Conservation (phyloP, 345 rosid genomes). For the Odontarrhena argentea region DNA sequence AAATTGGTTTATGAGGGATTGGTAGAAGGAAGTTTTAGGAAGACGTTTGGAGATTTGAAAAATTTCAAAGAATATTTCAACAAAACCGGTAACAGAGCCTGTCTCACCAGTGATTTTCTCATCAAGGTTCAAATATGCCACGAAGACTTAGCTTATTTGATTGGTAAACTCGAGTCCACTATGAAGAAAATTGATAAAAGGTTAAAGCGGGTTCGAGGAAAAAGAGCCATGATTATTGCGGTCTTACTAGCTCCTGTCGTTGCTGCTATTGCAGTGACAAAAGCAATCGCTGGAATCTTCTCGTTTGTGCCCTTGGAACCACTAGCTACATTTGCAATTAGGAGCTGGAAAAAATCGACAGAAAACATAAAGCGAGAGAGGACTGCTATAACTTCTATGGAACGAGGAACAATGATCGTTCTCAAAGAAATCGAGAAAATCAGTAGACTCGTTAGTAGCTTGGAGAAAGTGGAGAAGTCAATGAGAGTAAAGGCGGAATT, state of each 20-base stretch:
- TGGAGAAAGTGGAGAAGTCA: constrained; percentile 25
- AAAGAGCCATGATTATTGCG: neutral
- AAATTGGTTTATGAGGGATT: neutral
- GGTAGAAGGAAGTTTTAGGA: constrained; percentile 22
- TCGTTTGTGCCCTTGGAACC: neutral
- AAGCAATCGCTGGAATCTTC: neutral
- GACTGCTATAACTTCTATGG: constrained; percentile 28
- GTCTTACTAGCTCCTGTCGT: constrained; percentile 3
- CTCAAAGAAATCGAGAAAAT: constrained; percentile 16
- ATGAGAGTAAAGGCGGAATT: neutral
- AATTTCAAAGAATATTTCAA: constrained; percentile 3
- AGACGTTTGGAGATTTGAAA: neutral
- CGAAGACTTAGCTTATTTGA: constrained; percentile 11
- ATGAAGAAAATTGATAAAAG: constrained; percentile 23
- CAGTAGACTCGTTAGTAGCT: constrained; percentile 1
- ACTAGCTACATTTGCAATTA: neutral
- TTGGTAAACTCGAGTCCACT: constrained; percentile 4
- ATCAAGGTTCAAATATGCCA: constrained; percentile 11
- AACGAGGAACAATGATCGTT: constrained; percentile 20
- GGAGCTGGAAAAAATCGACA: constrained; percentile 10
- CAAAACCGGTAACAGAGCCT: neutral
- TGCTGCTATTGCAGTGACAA: neutral
- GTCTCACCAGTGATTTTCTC: neutral
- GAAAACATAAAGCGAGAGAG: constrained; percentile 22
- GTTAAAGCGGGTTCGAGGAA: constrained; percentile 14